Conservation (phyloP, 805 yeast species). For the Schwanniomyces sp. region DNA sequence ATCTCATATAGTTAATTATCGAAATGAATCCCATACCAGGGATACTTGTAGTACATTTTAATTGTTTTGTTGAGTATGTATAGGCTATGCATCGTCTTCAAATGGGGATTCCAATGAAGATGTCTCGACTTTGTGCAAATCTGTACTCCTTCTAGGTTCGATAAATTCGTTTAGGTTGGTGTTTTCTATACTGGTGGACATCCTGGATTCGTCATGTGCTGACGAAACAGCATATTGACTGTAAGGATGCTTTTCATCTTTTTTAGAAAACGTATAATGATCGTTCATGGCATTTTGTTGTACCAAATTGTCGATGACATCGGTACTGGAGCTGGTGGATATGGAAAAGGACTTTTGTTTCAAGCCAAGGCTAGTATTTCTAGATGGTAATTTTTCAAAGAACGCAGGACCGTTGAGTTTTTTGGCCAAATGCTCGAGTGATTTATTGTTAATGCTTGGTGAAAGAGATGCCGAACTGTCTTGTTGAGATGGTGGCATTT, state of each 20-base stretch:
- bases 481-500: slow-evolving; percentile 1
- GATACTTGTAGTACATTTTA: no score
- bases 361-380: slow-evolving; percentile 24
- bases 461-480: neutral
- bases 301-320: slow-evolving; percentile 13
- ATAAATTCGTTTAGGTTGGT: neutral
- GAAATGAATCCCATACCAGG: no score
- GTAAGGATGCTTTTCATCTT: neutral
- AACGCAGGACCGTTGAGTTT: slow-evolving; percentile 34
- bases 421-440: slow-evolving; percentile 40
- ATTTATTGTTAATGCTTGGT: slow-evolving; percentile 4
- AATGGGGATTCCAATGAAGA: neutral
- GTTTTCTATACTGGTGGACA: neutral
- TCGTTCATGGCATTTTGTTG: slow-evolving; percentile 30
- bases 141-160: neutral
- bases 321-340: slow-evolving; percentile 26
- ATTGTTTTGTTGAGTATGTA: neutral
- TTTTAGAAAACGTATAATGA: slow-evolving; percentile 25
- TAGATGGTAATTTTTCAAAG: slow-evolving; percentile 39
- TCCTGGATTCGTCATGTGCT: neutral
- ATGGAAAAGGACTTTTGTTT: slow-evolving; percentile 10
- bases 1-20: no score
- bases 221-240: neutral
- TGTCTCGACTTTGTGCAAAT: neutral
- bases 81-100: neutral